phyloP scores from a whole-genome alignment of 352 stramenopile species.

The Globisporangium lucens region DNA sequence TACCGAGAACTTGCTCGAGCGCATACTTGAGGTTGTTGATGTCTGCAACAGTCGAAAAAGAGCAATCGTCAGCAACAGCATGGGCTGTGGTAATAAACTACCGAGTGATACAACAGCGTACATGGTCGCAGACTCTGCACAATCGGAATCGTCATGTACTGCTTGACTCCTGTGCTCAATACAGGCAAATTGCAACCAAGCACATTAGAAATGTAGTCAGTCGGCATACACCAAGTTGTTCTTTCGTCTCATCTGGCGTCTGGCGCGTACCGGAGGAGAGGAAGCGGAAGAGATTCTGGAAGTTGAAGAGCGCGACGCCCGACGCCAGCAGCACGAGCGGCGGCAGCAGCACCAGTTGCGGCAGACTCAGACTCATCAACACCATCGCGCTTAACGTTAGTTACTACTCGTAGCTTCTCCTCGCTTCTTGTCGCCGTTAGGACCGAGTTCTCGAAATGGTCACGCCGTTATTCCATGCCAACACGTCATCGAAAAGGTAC shows the following conservation, averaged over 20 bases:
- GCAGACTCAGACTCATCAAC: constrained; percentile 44
- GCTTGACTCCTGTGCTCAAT: constrained; percentile 40
- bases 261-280: constrained; percentile 49
- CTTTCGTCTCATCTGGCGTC: neutral
- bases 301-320: constrained; percentile 73
- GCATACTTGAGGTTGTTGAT: constrained; percentile 64
- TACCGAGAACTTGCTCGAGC: constrained; percentile 67
- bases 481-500: neutral
- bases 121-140: constrained; percentile 56
- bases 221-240: neutral
- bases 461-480: neutral
- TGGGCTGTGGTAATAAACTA: neutral
- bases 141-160: constrained; percentile 67
- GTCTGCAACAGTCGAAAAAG: constrained; percentile 28
- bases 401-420: neutral
- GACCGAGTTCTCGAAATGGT: constrained; percentile 6
- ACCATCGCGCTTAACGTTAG: constrained; percentile 18
- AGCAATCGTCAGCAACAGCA: neutral
- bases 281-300: constrained; percentile 72
- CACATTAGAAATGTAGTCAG: neutral
- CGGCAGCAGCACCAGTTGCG: constrained; percentile 70
- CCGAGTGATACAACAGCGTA: constrained; percentile 17
- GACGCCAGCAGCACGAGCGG: constrained; percentile 63
- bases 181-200: neutral
- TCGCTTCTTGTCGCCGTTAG: neutral